Percentiles rank a stretch among this genome's conserved stretches.
These are phyloP conservation scores for Coemansia aciculifera DNA, from an alignment of 192 early-diverging fungal genomes.

Conservation along the genomic window DNA sequence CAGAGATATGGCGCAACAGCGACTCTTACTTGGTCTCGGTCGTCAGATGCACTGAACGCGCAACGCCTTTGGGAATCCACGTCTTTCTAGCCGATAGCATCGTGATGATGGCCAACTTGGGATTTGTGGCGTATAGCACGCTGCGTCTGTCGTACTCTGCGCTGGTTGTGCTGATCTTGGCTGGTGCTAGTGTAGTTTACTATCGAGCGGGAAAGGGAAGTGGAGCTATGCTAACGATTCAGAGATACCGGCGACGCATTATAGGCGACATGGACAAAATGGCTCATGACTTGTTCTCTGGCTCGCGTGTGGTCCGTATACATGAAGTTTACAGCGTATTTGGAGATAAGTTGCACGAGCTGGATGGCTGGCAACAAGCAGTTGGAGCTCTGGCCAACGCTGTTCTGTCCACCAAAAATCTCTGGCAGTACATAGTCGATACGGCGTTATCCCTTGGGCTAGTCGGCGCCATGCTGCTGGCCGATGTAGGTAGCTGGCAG, in stretches of 20 bases:
- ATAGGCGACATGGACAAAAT: neutral
- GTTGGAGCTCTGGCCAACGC: slow-evolving; percentile 10
- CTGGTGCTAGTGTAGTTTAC: neutral
- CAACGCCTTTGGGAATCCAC: slow-evolving; percentile 15
- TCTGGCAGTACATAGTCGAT: slow-evolving; percentile 11
- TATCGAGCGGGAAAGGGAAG: neutral
- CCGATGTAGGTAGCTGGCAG: neutral
- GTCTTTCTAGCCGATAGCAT: slow-evolving; percentile 12
- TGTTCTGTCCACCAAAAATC: neutral
- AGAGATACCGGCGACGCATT: neutral
- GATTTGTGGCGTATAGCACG: slow-evolving; percentile 16
- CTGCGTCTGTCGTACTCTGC: slow-evolving; percentile 15
- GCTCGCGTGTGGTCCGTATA: slow-evolving; percentile 28
- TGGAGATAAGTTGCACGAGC: neutral
- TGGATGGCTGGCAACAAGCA: slow-evolving; percentile 14
- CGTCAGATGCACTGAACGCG: slow-evolving; percentile 19
- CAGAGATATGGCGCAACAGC: slow-evolving; percentile 18
- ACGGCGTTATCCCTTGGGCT: slow-evolving; percentile 11
- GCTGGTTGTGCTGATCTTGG: neutral
- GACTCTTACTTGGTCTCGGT: slow-evolving; percentile 7
- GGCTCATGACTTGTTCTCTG: slow-evolving; percentile 20
- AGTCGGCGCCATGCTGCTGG: slow-evolving; percentile 15
- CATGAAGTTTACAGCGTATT: slow-evolving; percentile 16
- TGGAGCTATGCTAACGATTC: slow-evolving; percentile 6
- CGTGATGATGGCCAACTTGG: neutral